A percentile compares a stretch with the other conserved stretches of the same genome.
These are phyloP conservation scores for Ophiostoma perfectum DNA, from an alignment of 2,329 filamentous ascomycete genomes.

Conservation along the genomic window DNA sequence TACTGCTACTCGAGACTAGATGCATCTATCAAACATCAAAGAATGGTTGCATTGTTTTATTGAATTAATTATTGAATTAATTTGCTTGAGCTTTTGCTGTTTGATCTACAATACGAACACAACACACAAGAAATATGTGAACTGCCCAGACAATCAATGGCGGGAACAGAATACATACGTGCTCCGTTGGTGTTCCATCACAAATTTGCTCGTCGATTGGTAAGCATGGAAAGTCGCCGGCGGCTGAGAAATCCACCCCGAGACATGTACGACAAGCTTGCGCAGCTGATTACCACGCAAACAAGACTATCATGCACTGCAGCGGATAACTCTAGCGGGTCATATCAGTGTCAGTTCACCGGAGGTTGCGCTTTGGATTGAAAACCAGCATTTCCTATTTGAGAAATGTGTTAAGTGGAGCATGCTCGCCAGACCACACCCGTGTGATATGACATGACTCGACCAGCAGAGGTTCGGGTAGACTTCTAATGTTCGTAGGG, in stretches of 20 bases:
- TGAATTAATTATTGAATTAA: too few relatives aligned
- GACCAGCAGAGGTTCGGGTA: background rate
- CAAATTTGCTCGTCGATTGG: background rate
- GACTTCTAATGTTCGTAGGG: too few relatives aligned
- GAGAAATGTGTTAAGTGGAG: background rate
- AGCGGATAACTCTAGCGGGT: too few relatives aligned
- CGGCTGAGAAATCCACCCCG: background rate
- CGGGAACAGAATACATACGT: too few relatives aligned
- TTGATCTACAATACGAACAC: too few relatives aligned
- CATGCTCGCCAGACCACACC: background rate
- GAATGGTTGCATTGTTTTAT: too few relatives aligned
- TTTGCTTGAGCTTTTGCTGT: too few relatives aligned
- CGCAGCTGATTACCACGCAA: background rate
- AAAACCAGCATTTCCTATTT: background rate
- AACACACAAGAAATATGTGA: too few relatives aligned
- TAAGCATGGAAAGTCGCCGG: conserved; percentile 9
- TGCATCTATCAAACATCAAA: too few relatives aligned
- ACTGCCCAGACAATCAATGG: too few relatives aligned
- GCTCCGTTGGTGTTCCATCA: background rate
- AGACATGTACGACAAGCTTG: background rate
- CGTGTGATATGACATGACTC: background rate
- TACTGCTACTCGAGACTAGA: too few relatives aligned
- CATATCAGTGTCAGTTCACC: background rate
- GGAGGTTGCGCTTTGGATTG: background rate
- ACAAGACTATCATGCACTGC: background rate